These are phyloP conservation scores for Mycena capillaripes DNA, from an alignment of 768 basidiomycete genomes.

Conservation along the genomic window DNA sequence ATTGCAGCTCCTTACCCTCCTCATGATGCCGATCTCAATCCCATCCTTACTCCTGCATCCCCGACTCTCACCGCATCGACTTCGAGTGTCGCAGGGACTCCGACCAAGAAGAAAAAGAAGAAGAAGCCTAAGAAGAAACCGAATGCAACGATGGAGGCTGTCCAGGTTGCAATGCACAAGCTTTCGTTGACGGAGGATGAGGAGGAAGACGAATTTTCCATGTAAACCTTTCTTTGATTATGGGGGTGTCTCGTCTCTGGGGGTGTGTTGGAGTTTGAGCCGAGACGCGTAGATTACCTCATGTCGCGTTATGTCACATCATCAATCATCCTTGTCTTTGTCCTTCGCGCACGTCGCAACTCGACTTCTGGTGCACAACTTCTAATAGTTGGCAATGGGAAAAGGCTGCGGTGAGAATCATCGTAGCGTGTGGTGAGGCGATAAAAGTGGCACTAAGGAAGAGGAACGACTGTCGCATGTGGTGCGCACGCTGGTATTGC, in stretches of 20 bases:
- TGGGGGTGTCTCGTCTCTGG: background rate
- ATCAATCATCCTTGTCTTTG: too few species aligned
- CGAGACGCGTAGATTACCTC: background rate
- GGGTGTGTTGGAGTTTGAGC: conserved; percentile 14
- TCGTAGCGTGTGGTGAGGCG: too few species aligned
- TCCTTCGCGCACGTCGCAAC: background rate
- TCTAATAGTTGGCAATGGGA: background rate
- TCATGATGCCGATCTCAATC: background rate
- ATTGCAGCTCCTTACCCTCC: background rate
- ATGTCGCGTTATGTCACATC: too few species aligned
- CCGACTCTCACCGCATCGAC: background rate
- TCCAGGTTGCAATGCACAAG: background rate
- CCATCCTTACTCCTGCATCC: background rate
- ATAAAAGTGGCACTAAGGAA: too few species aligned
- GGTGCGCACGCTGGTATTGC: too few species aligned
- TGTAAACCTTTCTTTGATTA: too few species aligned
- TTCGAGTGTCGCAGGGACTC: background rate
- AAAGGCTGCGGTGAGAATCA: too few species aligned
- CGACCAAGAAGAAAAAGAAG: conserved; percentile 4
- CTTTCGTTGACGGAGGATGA: background rate
- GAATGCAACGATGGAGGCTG: background rate
- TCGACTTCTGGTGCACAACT: background rate
- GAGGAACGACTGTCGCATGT: too few species aligned
- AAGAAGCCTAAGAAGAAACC: conserved; percentile 14
- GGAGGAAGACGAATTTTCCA: background rate